Conservation (phyloP, 1,284 basidiomycete species). For the Mycena citricolor region DNA sequence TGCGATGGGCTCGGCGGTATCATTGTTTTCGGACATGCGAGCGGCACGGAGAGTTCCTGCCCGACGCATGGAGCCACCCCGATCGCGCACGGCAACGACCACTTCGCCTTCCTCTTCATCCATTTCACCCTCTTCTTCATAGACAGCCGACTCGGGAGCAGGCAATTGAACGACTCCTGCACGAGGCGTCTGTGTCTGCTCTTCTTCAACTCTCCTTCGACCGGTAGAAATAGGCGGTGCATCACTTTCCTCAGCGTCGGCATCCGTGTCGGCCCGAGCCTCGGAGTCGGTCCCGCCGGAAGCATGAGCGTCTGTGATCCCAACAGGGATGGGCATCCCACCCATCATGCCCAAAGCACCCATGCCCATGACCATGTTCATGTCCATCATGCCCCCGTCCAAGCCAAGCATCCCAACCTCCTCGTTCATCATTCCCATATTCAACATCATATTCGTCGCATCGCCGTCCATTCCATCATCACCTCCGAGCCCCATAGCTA, state of each 20-base stretch:
- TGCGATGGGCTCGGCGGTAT: slow-evolving; percentile 8
- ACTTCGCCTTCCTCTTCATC: slow-evolving; percentile 22
- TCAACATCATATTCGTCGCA: slow-evolving; percentile 14
- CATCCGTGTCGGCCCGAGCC: slow-evolving; percentile 21
- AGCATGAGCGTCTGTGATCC: slow-evolving; percentile 15
- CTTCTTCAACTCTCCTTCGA: slow-evolving; percentile 11
- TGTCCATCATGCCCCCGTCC: slow-evolving; percentile 14
- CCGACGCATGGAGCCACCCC: slow-evolving; percentile 18
- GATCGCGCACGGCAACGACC: slow-evolving; percentile 19
- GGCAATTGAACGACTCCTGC: slow-evolving; percentile 27
- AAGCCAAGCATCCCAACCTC: slow-evolving; percentile 18
- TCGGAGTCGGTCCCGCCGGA: slow-evolving; percentile 15
- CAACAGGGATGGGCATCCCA: slow-evolving; percentile 9
- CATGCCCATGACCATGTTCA: slow-evolving; percentile 14
- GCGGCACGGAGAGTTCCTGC: slow-evolving; percentile 17
- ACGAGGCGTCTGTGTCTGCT: slow-evolving; percentile 22
- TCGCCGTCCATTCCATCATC: slow-evolving; percentile 8
- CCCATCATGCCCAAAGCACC: slow-evolving; percentile 11
- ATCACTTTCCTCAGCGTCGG: slow-evolving; percentile 22
- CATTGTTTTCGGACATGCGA: slow-evolving; percentile 4
- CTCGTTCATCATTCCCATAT: slow-evolving; percentile 19
- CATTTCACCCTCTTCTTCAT: slow-evolving; percentile 14
- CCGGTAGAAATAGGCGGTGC: not conserved
- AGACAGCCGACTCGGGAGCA: slow-evolving; percentile 16
- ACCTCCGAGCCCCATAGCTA: slow-evolving; percentile 13